These are phyloP conservation scores for Erythrophleum ivorense DNA, from an alignment of 331 rosid species.

Conservation along the genomic window DNA sequence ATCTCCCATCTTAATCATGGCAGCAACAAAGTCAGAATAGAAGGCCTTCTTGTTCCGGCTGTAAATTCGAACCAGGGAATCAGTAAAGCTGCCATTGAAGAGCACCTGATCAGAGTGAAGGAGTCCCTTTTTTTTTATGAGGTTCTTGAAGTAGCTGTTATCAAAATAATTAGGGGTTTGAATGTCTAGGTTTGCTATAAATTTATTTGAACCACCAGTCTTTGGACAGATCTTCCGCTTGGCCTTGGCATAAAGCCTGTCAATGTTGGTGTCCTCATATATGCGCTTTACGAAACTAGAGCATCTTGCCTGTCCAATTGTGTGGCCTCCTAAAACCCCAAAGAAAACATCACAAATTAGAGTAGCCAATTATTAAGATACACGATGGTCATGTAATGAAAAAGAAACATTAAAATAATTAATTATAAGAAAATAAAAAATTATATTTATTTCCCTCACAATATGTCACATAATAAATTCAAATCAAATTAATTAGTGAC, in stretches of 20 bases:
- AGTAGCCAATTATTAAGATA: background rate
- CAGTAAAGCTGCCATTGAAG: conserved; percentile 66
- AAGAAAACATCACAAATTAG: background rate
- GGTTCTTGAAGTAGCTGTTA: conserved; percentile 66
- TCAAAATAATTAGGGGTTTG: conserved; percentile 63
- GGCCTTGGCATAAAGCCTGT: conserved; percentile 53
- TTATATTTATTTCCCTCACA: too few species aligned
- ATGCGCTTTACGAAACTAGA: conserved; percentile 37
- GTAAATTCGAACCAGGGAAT: conserved; percentile 61
- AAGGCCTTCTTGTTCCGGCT: conserved; percentile 48
- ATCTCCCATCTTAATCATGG: conserved; percentile 87
- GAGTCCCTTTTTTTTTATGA: conserved; percentile 65
- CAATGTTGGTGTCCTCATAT: conserved; percentile 62
- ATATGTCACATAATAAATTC: too few species aligned
- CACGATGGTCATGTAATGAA: too few species aligned
- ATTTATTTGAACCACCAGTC: conserved; percentile 26
- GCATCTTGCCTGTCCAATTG: conserved; percentile 83
- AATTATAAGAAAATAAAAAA: too few species aligned
- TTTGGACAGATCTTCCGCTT: conserved; percentile 60
- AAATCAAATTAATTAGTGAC: too few species aligned
- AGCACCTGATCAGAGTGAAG: conserved; percentile 76
- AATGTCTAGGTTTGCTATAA: conserved; percentile 54
- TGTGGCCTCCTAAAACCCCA: conserved; percentile 71
- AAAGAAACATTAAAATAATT: too few species aligned
- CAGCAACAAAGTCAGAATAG: conserved; percentile 54